These are phyloP conservation scores for Ganoderma leucocontextum DNA, from an alignment of 1,284 basidiomycete genomes.

Conservation along the genomic window DNA sequence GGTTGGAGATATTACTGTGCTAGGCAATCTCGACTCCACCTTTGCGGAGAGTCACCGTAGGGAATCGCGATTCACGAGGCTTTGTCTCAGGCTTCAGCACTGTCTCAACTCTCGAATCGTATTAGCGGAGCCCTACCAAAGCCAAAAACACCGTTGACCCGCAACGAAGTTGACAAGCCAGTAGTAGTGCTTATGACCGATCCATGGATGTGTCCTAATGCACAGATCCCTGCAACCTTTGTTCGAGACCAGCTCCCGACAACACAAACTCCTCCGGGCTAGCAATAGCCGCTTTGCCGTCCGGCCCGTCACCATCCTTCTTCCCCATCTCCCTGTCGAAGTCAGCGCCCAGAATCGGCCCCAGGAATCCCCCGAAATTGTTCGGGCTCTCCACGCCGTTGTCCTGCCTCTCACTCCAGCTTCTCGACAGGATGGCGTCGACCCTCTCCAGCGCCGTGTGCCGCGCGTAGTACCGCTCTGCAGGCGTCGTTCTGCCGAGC, in stretches of 20 bases:
- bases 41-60: no score
- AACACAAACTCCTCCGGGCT: slow-evolving; percentile 16
- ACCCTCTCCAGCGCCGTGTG: slow-evolving; percentile 42
- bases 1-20: no score
- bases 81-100: no score
- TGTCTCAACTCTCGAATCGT: no score
- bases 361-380: slow-evolving; percentile 18
- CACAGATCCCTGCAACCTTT: slow-evolving; percentile 26
- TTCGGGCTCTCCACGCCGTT: slow-evolving; percentile 24
- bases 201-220: not conserved
- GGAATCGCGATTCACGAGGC: no score
- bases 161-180: no score
- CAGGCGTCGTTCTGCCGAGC: slow-evolving; percentile 32
- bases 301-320: not conserved
- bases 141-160: no score
- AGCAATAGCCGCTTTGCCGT: slow-evolving; percentile 5
- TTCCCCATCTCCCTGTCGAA: slow-evolving; percentile 4
- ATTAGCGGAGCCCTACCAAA: no score
- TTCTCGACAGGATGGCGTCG: slow-evolving; percentile 43
- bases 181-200: no score
- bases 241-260: slow-evolving; percentile 29
- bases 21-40: no score
- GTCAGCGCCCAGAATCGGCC: not conserved
- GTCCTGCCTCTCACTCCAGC: slow-evolving; percentile 41
- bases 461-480: slow-evolving; percentile 38